Evolutionary conservation across 176 grass and related monocot species (phyloP), one percentile per base, ranked within the genome.

Genomic region (Bothriochloa decipiens): DNA sequence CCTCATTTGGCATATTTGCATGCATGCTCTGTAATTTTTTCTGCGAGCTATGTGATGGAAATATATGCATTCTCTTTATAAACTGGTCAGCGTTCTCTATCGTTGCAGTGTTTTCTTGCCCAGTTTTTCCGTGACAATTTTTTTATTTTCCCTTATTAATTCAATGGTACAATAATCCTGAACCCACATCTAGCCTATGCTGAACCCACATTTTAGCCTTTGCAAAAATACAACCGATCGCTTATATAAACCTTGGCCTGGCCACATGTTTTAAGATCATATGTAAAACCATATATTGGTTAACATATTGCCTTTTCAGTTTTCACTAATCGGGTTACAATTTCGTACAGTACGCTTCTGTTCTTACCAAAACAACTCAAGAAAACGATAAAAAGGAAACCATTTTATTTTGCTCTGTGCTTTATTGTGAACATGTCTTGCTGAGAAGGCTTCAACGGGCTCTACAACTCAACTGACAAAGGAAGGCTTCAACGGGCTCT

Each of bases 21-120:
- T 90, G 66, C 58, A 82, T 79, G 46, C 61, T 68, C 29, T 75
- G 68, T 90, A 61, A 49, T 37, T 79, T 83, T 72, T 84, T 67
- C 6, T 75, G 8, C 29, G 66, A 82, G 81, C 29, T 46, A 73
- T 28, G 60, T 83, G 58, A 83, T 83, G 60, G 47, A 49, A 74
- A 90, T 61, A 45, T 78, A 45, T 70, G 37, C 75, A 29, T 46
- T 63, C 8, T 67, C 71, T 69, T 70, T 8, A 39, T 42, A 35
- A 65, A 15, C 62, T 65, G 37, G 20, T 46, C 8, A 33, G 12
- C 17, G 14, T 36, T 53, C 74, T 76, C 83, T 33, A 12, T 39
- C 60, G 14, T 25, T 45, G 61, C 57, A 28, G 69, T 25, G 8
- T 33, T 86, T 14, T 29, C 14, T 17, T 18, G 6, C 2, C 41